These are phyloP conservation scores for Triticum dicoccoides DNA, from an alignment of 176 grass and related monocot species.

Conservation along the genomic window DNA sequence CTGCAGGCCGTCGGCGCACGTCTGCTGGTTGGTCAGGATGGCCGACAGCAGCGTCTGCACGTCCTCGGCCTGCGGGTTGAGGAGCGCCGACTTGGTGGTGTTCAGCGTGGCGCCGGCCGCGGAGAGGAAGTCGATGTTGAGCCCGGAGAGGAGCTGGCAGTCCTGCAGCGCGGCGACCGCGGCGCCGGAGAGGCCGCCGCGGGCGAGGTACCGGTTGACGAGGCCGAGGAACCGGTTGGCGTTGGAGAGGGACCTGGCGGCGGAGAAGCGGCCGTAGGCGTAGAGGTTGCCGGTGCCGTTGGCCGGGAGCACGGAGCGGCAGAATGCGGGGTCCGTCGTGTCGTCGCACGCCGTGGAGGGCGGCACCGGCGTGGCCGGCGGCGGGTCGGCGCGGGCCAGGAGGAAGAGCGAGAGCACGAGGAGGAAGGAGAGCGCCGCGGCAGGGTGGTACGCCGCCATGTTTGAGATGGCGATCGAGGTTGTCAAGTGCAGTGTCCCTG, in stretches of 20 bases:
- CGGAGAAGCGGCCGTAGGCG: conserved; percentile 82
- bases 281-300: conserved; percentile 72
- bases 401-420: conserved; percentile 37
- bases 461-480: background rate
- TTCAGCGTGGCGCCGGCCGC: conserved; percentile 54
- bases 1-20: conserved; percentile 83
- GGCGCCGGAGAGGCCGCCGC: conserved; percentile 37
- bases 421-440: conserved; percentile 18
- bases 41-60: conserved; percentile 83
- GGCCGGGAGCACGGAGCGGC: conserved; percentile 66
- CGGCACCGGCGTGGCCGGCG: conserved; percentile 46
- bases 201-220: conserved; percentile 64
- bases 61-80: conserved; percentile 76
- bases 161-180: conserved; percentile 69
- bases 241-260: conserved; percentile 63
- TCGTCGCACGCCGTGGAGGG: conserved; percentile 67
- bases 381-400: conserved; percentile 31
- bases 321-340: conserved; percentile 72
- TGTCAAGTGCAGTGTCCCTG: background rate
- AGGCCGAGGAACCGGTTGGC: conserved; percentile 68
- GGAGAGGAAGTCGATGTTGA: conserved; percentile 84
- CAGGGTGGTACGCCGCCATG: conserved; percentile 18
- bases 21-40: conserved; percentile 96
- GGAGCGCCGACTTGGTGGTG: conserved; percentile 40
- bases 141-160: conserved; percentile 67